Base-by-base conservation (phyloP, 352 stramenopile species). In the Globisporangium lucens region DNA sequence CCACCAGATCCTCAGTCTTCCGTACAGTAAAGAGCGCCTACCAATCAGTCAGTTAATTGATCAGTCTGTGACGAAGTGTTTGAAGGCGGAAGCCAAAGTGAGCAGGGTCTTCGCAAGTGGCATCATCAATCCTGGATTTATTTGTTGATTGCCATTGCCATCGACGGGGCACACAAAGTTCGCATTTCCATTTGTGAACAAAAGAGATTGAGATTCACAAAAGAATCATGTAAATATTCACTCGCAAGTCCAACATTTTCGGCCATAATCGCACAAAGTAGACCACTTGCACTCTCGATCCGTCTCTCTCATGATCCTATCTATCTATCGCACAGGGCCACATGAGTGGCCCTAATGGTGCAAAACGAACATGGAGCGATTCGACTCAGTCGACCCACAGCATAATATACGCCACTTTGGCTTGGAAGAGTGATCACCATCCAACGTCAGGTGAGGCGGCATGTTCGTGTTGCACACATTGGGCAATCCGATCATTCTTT, bases 101-200 rank as follows among this genome's bases (percentile, higher is more conserved):
- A 62, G 56, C 7, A 49, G 10, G 20, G 33, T 49, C 35, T 12
- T 6, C 12, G 53, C 22, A 17, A 17, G 29, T 49, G 56, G 22
- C 36, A 53, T 59, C 15, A 13, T 22, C 6, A 35, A 43, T 59
- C 29, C 57, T 63, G 57, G 57, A 63, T 63, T 52, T 52, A 63
- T 63, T 63, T 63, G 57, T 52, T 63, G 57, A 63, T 63, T 63
- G 57, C n/a, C 9, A 35, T 43, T 43, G 36, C 22, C 53, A 27
- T 49, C 20, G 1, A 15, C 41, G 20, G 13, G 12, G 30, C 30
- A 33, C 2, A 38, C 51, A 27, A 59, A 59, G 51, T 29, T 17
- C 12, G 12, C 24, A 4, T 8, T 30, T 9, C 1, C 51, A 20
- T 56, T 33, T 33, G 30, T 33, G 5, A 33, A 5, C 3, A 33